Evolutionary conservation across 2,329 filamentous ascomycete species (phyloP).

Genomic region (Arthrinium puccinioides): DNA sequence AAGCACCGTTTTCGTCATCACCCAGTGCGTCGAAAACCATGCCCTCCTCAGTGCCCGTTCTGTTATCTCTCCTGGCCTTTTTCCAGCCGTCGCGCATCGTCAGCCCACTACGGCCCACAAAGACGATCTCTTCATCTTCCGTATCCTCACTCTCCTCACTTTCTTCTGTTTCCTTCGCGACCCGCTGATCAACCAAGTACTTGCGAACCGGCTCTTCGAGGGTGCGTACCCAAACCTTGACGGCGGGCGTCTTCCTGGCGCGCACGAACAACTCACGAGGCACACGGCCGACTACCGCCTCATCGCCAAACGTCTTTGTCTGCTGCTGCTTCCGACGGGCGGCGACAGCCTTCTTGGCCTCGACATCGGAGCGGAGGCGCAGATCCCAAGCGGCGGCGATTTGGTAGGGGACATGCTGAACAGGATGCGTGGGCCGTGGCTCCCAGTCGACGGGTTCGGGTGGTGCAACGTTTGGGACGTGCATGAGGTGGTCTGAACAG

Average conservation of each 20-base stretch:
- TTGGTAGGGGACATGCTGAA: conserved; percentile 78
- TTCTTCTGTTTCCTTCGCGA: conserved; percentile 27
- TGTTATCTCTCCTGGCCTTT: conserved; percentile 47
- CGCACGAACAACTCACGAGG: conserved; percentile 74
- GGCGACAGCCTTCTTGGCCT: conserved; percentile 34
- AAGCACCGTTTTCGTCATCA: conserved; percentile 65
- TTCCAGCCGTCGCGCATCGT: conserved; percentile 48
- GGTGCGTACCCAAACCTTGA: conserved; percentile 72
- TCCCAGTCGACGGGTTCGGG: conserved; percentile 79
- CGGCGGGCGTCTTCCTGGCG: conserved; percentile 72
- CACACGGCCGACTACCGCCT: conserved; percentile 49
- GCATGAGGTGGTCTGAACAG: conserved; percentile 79
- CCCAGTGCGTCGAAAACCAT: conserved; percentile 76
- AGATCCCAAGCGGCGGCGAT: conserved; percentile 51
- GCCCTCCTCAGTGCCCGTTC: conserved; percentile 38
- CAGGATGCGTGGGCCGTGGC: conserved; percentile 71
- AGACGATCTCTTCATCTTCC: conserved; percentile 67
- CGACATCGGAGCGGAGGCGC: conserved; percentile 37
- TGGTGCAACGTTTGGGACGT: conserved; percentile 79
- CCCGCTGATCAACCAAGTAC: conserved; percentile 57
- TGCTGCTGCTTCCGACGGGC: conserved; percentile 37
- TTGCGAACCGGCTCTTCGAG: conserved; percentile 77
- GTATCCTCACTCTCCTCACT: conserved; percentile 17
- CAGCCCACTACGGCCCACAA: conserved; percentile 67
- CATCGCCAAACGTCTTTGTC: conserved; percentile 28